Conservation (phyloP, 768 basidiomycete genomes). For the Phylloporus sp. region DNA sequence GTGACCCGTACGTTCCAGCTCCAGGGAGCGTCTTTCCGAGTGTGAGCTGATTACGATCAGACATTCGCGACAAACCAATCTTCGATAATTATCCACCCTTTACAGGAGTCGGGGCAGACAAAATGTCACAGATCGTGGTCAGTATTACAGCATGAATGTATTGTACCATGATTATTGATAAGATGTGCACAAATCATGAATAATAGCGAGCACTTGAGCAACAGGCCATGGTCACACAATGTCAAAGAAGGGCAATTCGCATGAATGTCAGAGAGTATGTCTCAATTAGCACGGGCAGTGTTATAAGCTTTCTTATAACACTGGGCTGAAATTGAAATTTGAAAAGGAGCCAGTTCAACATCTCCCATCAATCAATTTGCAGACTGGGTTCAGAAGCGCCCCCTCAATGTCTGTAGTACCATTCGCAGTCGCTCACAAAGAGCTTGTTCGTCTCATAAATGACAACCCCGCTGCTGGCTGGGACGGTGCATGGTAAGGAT, state of each 20-base stretch:
- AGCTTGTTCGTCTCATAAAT: constrained; percentile 10
- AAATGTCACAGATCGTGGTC: not conserved
- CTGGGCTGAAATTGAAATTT: no score
- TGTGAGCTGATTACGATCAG: not conserved
- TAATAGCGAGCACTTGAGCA: not conserved
- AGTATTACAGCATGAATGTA: not conserved
- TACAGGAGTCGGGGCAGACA: not conserved
- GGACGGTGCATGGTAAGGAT: constrained; percentile 18
- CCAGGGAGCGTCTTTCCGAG: not conserved
- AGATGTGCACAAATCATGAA: not conserved
- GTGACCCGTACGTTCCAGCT: not conserved
- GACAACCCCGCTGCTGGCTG: constrained; percentile 13
- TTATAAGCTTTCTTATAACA: no score
- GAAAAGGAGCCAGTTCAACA: no score
- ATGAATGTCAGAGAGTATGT: no score
- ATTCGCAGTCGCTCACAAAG: not conserved
- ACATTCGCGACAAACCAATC: not conserved
- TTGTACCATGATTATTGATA: not conserved
- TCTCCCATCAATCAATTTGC: no score
- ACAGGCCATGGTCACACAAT: not conserved
- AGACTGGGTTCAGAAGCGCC: no score
- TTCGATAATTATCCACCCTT: not conserved
- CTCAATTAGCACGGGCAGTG: no score
- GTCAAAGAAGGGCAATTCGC: not conserved
- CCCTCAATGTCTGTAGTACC: no score